A percentile compares a stretch with the other conserved stretches of the same genome.
phyloP scores from a whole-genome alignment of 176 grass and related monocot genomes.

The Carex littledalei region DNA sequence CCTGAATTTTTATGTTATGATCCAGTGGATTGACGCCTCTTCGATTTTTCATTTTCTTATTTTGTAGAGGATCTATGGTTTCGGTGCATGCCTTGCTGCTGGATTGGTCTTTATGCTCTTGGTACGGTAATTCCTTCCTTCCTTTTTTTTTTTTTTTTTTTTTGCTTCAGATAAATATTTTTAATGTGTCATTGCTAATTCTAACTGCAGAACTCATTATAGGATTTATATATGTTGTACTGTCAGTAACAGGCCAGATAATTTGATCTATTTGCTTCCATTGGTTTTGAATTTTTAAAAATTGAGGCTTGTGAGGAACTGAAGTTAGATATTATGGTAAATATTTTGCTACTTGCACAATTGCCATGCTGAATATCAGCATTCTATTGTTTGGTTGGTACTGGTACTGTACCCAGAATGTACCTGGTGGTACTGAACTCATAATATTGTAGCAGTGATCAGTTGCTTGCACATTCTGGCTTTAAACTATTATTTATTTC shows the following conservation, averaged over 20 bases:
- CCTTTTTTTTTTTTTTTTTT: background rate
- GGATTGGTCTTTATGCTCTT: slow-evolving; percentile 81
- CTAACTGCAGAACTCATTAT: background rate
- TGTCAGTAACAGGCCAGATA: background rate
- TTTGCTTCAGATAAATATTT: background rate
- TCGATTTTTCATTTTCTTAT: slow-evolving; percentile 16
- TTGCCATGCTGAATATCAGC: background rate
- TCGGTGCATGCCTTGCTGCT: slow-evolving; percentile 49
- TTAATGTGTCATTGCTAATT: background rate
- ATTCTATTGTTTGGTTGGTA: background rate
- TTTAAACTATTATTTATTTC: slow-evolving; percentile 17
- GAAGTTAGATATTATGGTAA: background rate
- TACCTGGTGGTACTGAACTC: background rate
- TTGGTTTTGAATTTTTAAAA: background rate
- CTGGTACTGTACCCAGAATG: background rate
- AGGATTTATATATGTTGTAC: background rate
- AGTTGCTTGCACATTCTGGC: background rate
- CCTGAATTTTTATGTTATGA: background rate
- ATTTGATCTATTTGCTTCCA: background rate
- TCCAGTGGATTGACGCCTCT: background rate
- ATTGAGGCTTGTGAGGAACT: background rate
- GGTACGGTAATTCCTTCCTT: slow-evolving; percentile 34
- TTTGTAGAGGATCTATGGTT: slow-evolving; percentile 69
- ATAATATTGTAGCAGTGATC: background rate
- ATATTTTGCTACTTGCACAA: background rate